Conservation (phyloP, 2,329 filamentous ascomycete genomes). For the Tolypocladium amazonense region DNA sequence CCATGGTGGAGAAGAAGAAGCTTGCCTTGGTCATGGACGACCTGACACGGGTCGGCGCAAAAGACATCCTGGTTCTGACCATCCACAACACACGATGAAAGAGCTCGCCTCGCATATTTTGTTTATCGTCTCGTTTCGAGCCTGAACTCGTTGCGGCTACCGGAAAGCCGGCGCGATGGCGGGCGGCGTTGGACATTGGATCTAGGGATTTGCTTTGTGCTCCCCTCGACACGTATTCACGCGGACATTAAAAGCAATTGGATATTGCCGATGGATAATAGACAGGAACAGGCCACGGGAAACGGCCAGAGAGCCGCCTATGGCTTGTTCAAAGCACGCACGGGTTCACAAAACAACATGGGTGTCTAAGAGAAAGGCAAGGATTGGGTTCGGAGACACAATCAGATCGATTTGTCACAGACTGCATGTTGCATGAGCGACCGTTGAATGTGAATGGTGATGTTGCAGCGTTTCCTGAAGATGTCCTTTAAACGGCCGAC, state of each 20-base stretch:
- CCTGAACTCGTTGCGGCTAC: background rate
- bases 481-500: background rate
- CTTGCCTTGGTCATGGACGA: slow-evolving; percentile 84
- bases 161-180: background rate
- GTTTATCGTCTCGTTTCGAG: background rate
- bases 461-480: background rate
- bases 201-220: no score
- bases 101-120: background rate
- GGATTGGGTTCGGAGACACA: background rate
- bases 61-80: slow-evolving; percentile 75
- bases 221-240: background rate
- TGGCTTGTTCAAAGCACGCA: background rate
- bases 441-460: background rate
- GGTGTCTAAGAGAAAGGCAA: background rate
- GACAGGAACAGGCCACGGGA: background rate
- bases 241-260: background rate
- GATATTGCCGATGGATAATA: background rate
- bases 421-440: background rate
- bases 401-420: background rate
- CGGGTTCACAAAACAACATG: background rate
- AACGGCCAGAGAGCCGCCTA: background rate
- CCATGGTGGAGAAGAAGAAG: slow-evolving; percentile 84
- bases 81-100: slow-evolving; percentile 65
- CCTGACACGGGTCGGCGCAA: slow-evolving; percentile 63
- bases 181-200: background rate